Conservation (phyloP, 257 asterid genomes). For the Solanum tarijense region DNA sequence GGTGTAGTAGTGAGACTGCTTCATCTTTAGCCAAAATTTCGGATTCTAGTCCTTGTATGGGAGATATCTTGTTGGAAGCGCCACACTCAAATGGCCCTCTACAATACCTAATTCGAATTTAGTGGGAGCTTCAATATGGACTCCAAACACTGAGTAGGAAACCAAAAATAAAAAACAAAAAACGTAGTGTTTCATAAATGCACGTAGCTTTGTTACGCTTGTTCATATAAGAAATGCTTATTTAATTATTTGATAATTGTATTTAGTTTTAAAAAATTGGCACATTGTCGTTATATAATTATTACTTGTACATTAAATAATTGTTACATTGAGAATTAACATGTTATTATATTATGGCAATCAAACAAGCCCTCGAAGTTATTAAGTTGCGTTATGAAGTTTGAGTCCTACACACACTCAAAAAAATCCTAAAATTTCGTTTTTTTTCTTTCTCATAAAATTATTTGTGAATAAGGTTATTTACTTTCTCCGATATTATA, state of each 20-base stretch:
- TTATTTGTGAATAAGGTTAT: background rate
- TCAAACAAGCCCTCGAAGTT: background rate
- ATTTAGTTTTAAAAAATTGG: background rate
- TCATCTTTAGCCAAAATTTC: no score
- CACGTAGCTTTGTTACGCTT: background rate
- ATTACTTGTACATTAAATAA: background rate
- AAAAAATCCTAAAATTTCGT: background rate
- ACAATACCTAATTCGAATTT: no score
- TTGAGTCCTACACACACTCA: background rate
- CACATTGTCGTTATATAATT: background rate
- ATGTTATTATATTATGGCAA: background rate
- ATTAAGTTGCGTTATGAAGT: background rate
- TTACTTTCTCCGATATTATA: no score
- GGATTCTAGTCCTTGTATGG: background rate
- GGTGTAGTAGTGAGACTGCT: background rate
- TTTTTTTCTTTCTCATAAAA: no score
- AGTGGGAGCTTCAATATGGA: background rate
- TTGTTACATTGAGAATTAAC: background rate
- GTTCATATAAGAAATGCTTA: background rate
- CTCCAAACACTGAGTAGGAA: no score
- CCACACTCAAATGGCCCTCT: background rate
- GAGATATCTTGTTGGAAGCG: background rate
- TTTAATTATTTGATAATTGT: background rate
- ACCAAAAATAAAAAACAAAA: no score
- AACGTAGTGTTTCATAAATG: background rate